A percentile compares a stretch with the other conserved stretches of the same genome.
Evolutionary conservation across 768 basidiomycete species (phyloP).

Genomic region (Amanita jacksonii): DNA sequence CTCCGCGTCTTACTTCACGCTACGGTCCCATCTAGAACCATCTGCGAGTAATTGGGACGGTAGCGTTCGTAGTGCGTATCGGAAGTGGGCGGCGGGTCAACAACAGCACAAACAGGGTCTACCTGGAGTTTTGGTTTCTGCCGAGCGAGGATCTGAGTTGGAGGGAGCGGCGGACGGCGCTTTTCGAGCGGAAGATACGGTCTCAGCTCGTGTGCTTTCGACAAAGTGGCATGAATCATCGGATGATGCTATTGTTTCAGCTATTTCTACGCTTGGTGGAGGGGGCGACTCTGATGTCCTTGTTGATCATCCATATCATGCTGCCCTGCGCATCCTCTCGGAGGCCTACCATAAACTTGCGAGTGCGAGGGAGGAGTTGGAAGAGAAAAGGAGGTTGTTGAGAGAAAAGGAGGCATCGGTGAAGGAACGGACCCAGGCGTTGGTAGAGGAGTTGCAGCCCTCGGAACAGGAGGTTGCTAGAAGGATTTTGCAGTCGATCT

Average conservation of each 20-base stretch:
- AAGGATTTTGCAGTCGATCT: conserved; percentile 58
- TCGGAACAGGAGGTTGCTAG: conserved; percentile 61
- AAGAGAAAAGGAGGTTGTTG: conserved; percentile 42
- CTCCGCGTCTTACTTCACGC: too few species aligned
- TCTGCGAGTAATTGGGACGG: too few species aligned
- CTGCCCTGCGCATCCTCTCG: conserved; percentile 60
- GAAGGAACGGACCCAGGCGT: conserved; percentile 38
- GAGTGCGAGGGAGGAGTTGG: conserved; percentile 50
- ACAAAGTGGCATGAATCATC: conserved; percentile 14
- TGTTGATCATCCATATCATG: conserved; percentile 50
- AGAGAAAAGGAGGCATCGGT: conserved; percentile 52
- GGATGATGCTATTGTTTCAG: conserved; percentile 61
- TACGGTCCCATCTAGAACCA: too few species aligned
- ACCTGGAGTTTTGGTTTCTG: too few species aligned
- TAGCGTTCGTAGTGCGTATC: too few species aligned
- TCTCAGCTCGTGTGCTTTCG: too few species aligned
- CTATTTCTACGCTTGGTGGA: conserved; percentile 40
- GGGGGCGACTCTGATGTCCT: conserved; percentile 24
- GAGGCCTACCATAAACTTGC: conserved; percentile 53
- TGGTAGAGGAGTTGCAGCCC: conserved; percentile 46
- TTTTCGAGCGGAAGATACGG: too few species aligned
- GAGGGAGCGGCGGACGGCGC: too few species aligned
- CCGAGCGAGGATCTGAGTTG: too few species aligned
- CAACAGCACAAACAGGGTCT: too few species aligned
- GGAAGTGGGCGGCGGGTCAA: too few species aligned